Percentiles rank a stretch among this genome's conserved stretches.
phyloP scores from a whole-genome alignment of 2,329 filamentous ascomycete genomes.

The Ascochyta rabiei region DNA sequence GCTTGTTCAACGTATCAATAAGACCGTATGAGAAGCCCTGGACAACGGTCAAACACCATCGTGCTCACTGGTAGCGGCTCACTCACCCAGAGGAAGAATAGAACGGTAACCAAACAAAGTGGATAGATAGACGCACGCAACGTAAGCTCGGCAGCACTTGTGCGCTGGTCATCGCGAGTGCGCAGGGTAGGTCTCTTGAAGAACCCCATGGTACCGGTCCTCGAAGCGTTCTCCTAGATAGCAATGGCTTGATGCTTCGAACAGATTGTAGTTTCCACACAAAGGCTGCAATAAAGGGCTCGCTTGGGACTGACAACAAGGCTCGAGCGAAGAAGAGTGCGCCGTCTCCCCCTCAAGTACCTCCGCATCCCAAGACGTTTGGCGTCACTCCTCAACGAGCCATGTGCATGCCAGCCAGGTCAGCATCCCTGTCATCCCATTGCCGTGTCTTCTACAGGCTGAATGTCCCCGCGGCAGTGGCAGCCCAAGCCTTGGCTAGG shows the following conservation, averaged over 20 bases:
- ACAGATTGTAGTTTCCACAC: not conserved
- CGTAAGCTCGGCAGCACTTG: constrained; percentile 66
- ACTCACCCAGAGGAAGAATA: constrained; percentile 68
- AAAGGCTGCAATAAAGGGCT: not conserved
- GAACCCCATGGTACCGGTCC: constrained; percentile 32
- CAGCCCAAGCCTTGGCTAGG: constrained; percentile 23
- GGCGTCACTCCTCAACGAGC: constrained; percentile 3
- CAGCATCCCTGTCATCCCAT: constrained; percentile 1
- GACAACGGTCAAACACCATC: not conserved
- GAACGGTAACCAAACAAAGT: constrained; percentile 67
- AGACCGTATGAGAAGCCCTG: constrained; percentile 62
- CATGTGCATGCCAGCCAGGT: constrained; percentile 18
- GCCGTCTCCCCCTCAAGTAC: constrained; percentile 18
- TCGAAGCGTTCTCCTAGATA: not conserved
- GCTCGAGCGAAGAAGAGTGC: not conserved
- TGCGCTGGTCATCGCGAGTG: constrained; percentile 52
- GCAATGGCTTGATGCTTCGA: not conserved
- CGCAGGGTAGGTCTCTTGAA: constrained; percentile 40
- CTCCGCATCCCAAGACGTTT: constrained; percentile 8
- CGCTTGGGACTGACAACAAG: not conserved
- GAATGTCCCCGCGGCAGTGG: constrained; percentile 14
- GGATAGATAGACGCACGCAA: constrained; percentile 71
- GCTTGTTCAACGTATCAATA: constrained; percentile 60
- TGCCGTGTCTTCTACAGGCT: constrained; percentile 15
- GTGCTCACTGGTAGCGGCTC: not conserved